These are phyloP conservation scores for Chrysopogon serrulatus DNA, from an alignment of 176 grass and related monocot species.

Conservation along the genomic window DNA sequence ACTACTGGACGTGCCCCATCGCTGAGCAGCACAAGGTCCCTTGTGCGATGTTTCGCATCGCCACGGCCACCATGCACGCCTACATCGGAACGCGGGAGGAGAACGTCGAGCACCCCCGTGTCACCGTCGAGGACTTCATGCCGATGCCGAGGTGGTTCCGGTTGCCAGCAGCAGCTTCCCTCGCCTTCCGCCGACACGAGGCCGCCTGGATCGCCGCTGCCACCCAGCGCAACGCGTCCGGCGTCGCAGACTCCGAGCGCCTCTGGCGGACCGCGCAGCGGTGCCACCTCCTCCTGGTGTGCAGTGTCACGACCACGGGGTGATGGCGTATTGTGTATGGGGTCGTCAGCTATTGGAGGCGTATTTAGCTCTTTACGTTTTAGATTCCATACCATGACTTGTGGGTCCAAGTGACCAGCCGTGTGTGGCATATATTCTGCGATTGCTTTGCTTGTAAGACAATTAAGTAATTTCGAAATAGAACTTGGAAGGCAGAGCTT, in stretches of 20 bases:
- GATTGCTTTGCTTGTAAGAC: too few species aligned
- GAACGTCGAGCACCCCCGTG: background rate
- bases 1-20: background rate
- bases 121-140: background rate
- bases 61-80: background rate
- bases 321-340: too few species aligned
- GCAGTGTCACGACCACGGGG: too few species aligned
- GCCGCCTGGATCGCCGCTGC: background rate
- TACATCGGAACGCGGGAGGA: background rate
- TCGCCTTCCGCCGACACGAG: constrained; percentile 25
- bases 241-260: background rate
- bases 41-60: background rate
- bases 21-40: background rate
- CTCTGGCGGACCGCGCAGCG: background rate
- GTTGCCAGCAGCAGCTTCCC: background rate
- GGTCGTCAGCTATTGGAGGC: too few species aligned
- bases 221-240: background rate
- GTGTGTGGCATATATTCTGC: too few species aligned
- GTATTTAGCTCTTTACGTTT: too few species aligned
- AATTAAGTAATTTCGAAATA: too few species aligned
- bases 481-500: too few species aligned
- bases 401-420: too few species aligned
- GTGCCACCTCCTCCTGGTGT: background rate
- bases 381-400: too few species aligned
- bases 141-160: constrained; percentile 15